Evolutionary conservation across 345 rosid genomes (phyloP).

Genomic region (Pugionium dolabratum): DNA sequence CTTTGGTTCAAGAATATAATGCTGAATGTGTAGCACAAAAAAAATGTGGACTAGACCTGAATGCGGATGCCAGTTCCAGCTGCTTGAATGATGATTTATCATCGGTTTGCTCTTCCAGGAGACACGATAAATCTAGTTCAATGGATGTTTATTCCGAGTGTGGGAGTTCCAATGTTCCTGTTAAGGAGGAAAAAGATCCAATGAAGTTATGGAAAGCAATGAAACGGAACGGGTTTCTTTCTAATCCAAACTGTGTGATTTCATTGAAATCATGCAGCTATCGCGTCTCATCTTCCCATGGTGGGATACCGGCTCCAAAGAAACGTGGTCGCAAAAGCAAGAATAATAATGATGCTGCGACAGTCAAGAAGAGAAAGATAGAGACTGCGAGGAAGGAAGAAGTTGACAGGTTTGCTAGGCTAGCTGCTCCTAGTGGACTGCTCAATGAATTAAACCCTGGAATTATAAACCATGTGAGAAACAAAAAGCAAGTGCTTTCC

Average conservation of each 20-base stretch:
- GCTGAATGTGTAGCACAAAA: slow-evolving; percentile 35
- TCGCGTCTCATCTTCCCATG: slow-evolving; percentile 50
- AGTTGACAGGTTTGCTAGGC: slow-evolving; percentile 70
- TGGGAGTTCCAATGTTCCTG: slow-evolving; percentile 60
- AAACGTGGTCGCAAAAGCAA: slow-evolving; percentile 70
- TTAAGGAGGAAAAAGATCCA: slow-evolving; percentile 54
- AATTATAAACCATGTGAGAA: slow-evolving; percentile 91
- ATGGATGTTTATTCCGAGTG: slow-evolving; percentile 64
- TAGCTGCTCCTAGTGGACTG: slow-evolving; percentile 90
- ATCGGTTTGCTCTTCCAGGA: slow-evolving; percentile 41
- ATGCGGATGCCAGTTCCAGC: slow-evolving; percentile 55
- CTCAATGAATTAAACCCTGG: slow-evolving; percentile 89
- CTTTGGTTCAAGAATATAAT: slow-evolving; percentile 30
- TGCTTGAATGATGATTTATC: slow-evolving; percentile 47
- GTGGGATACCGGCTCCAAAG: slow-evolving; percentile 72
- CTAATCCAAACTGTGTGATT: slow-evolving; percentile 43
- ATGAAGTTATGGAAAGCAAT: slow-evolving; percentile 77
- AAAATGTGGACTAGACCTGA: slow-evolving; percentile 55
- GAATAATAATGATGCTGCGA: slow-evolving; percentile 31
- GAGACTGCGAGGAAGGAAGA: slow-evolving; percentile 81
- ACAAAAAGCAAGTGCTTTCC: slow-evolving; percentile 91
- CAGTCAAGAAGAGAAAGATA: slow-evolving; percentile 58
- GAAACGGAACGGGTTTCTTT: slow-evolving; percentile 88
- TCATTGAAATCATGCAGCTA: slow-evolving; percentile 31
- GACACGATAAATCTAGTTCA: slow-evolving; percentile 27